A percentile compares a stretch with the other conserved stretches of the same genome.
Evolutionary conservation across 345 rosid genomes (phyloP).

Genomic region (Bruguiera sexangula): DNA sequence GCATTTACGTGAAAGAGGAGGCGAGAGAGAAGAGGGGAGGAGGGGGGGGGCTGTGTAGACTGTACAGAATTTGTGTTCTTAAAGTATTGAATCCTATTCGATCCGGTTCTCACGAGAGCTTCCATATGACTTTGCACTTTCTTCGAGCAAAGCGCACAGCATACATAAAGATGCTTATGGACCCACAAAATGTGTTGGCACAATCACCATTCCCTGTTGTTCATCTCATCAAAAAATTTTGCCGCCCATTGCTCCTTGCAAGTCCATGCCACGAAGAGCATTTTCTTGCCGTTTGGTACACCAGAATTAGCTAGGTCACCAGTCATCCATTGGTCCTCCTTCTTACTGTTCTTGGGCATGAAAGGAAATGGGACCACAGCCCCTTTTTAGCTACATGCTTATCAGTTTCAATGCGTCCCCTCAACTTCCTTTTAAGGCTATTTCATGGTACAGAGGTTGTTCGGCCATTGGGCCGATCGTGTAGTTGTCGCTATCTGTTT

Average conservation of each 20-base stretch:
- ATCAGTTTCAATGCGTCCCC: neutral
- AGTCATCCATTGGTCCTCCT: conserved; percentile 9
- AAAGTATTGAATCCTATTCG: no score
- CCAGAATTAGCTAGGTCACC: neutral
- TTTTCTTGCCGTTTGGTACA: neutral
- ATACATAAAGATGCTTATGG: neutral
- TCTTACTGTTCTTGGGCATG: neutral
- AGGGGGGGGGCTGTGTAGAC: no score
- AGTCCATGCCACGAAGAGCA: neutral
- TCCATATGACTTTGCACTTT: conserved; percentile 4
- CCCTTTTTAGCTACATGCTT: neutral
- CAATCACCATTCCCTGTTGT: neutral
- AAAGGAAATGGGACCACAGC: neutral
- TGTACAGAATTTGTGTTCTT: no score
- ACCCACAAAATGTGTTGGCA: neutral
- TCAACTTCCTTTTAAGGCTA: neutral
- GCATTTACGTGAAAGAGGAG: no score
- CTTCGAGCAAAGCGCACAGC: conserved; percentile 8
- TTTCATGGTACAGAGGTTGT: neutral
- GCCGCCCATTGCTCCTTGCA: conserved; percentile 30
- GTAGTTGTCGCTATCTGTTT: no score
- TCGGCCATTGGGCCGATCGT: no score
- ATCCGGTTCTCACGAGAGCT: neutral
- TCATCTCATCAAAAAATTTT: conserved; percentile 1
- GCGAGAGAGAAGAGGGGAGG: no score